Evolutionary conservation across 495 filamentous ascomycete species (phyloP).

Genomic region (Melanomma pulvis-pyrius): DNA sequence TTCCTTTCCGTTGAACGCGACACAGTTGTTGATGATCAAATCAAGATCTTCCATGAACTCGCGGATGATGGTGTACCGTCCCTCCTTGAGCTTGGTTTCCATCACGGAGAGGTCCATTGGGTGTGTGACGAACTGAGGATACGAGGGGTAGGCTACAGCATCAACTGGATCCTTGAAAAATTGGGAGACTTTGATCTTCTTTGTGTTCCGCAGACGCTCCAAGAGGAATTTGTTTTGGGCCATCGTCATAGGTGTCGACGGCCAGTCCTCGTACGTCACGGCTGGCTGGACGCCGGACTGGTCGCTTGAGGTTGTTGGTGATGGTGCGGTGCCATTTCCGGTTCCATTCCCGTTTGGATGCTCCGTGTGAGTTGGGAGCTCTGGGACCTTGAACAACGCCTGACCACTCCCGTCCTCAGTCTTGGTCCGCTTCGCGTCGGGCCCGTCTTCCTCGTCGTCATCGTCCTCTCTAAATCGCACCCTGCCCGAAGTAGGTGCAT

Average conservation of each 20-base stretch:
- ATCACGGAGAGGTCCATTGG: conserved; percentile 85
- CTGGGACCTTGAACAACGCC: conserved; percentile 39
- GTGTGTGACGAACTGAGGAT: conserved; percentile 67
- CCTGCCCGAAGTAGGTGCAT: conserved; percentile 31
- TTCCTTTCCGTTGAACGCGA: conserved; percentile 76
- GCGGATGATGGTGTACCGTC: conserved; percentile 64
- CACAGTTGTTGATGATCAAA: conserved; percentile 73
- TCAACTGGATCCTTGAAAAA: conserved; percentile 80
- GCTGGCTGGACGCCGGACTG: conserved; percentile 30
- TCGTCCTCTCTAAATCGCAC: conserved; percentile 33
- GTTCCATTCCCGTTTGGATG: conserved; percentile 17
- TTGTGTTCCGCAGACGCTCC: conserved; percentile 67
- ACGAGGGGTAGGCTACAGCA: conserved; percentile 66
- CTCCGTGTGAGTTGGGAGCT: conserved; percentile 28
- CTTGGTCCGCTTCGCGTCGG: conserved; percentile 39
- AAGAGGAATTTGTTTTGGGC: conserved; percentile 60
- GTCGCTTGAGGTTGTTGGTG: not conserved
- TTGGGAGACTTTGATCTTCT: conserved; percentile 75
- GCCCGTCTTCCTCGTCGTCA: conserved; percentile 30
- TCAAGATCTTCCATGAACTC: conserved; percentile 71
- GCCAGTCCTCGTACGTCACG: conserved; percentile 30
- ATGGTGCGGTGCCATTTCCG: not conserved
- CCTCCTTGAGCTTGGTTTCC: conserved; percentile 74
- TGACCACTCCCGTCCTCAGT: conserved; percentile 23
- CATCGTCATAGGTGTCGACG: conserved; percentile 51